These are phyloP conservation scores for Jacaranda mimosifolia DNA, from an alignment of 257 asterid genomes.

Conservation along the genomic window DNA sequence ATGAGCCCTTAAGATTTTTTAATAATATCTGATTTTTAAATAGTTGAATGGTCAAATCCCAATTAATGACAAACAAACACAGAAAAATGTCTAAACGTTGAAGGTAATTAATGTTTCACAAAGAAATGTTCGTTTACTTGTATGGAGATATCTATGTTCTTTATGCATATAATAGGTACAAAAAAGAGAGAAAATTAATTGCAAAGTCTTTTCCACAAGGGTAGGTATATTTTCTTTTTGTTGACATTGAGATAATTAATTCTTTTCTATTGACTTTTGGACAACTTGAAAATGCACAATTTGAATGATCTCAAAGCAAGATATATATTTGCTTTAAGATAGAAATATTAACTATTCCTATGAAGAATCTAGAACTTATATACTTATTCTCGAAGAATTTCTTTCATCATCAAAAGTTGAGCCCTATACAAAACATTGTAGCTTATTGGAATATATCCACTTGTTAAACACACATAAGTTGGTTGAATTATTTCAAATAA, in stretches of 20 bases:
- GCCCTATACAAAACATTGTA: not conserved
- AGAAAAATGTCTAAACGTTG: too few relatives aligned
- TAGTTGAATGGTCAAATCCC: too few relatives aligned
- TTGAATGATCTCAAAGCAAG: not conserved
- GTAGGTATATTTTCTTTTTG: not conserved
- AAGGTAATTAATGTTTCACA: too few relatives aligned
- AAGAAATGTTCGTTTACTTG: too few relatives aligned
- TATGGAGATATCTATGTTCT: too few relatives aligned
- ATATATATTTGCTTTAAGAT: too few relatives aligned
- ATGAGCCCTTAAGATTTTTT: too few relatives aligned
- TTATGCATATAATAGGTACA: not conserved
- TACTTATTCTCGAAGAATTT: too few relatives aligned
- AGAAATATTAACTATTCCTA: too few relatives aligned
- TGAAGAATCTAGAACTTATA: too few relatives aligned
- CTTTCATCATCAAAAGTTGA: not conserved
- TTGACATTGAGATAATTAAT: not conserved
- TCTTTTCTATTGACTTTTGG: not conserved
- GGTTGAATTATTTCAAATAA: not conserved
- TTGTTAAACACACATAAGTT: not conserved
- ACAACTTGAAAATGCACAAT: not conserved
- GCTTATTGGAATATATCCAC: not conserved
- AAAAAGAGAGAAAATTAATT: not conserved
- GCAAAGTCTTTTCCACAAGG: not conserved
- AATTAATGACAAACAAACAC: too few relatives aligned
- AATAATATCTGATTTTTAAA: too few relatives aligned